phyloP scores from a whole-genome alignment of 1,284 basidiomycete species.

The Exobasidium cylindrosporum region DNA sequence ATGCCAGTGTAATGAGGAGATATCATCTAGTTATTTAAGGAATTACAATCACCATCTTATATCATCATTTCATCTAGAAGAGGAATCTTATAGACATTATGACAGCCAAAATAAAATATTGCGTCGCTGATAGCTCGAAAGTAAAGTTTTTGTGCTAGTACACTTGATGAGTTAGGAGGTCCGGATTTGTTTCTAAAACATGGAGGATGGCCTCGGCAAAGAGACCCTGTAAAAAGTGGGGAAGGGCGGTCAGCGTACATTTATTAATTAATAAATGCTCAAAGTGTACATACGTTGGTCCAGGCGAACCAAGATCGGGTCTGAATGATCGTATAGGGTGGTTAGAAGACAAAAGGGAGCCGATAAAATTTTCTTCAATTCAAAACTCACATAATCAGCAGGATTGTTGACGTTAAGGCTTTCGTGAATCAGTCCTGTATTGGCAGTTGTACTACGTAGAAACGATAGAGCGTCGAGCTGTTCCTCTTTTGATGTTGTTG shows the following conservation, averaged over 20 bases:
- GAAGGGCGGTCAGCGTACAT: too few relatives aligned
- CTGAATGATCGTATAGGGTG: neutral
- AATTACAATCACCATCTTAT: too few relatives aligned
- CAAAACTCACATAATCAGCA: constrained; percentile 26
- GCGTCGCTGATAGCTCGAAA: too few relatives aligned
- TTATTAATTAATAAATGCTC: too few relatives aligned
- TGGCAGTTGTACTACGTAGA: constrained; percentile 37
- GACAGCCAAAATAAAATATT: too few relatives aligned
- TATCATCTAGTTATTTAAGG: too few relatives aligned
- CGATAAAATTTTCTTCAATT: neutral
- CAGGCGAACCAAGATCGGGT: constrained; percentile 7
- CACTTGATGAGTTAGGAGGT: neutral
- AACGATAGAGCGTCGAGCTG: constrained; percentile 26
- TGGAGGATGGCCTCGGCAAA: neutral
- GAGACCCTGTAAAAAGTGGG: neutral
- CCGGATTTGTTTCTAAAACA: neutral
- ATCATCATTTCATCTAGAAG: too few relatives aligned
- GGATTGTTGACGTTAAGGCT: constrained; percentile 36
- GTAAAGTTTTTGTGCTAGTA: too few relatives aligned
- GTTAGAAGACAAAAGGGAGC: neutral
- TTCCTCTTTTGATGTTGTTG: constrained; percentile 30
- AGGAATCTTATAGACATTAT: too few relatives aligned
- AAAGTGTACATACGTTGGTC: too few relatives aligned
- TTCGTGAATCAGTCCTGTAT: constrained; percentile 44
- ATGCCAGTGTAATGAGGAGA: too few relatives aligned